Percentiles rank a stretch among this genome's conserved stretches.
These are phyloP conservation scores for Cyathus striatus DNA, from an alignment of 768 basidiomycete species.

Conservation along the genomic window DNA sequence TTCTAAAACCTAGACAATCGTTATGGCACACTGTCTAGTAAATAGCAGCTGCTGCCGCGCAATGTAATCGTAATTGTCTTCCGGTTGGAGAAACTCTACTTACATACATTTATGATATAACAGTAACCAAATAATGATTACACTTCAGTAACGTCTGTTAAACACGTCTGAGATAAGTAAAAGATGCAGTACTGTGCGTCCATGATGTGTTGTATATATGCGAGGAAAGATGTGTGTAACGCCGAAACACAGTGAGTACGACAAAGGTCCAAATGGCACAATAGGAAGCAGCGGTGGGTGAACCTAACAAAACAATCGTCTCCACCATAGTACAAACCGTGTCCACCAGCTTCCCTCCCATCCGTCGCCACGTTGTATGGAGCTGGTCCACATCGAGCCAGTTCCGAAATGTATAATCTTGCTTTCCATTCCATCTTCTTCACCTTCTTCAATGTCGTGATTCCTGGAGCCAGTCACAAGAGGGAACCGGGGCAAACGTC, in stretches of 20 bases:
- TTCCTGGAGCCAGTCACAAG: slow-evolving; percentile 27
- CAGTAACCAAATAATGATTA: no score
- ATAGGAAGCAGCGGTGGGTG: not conserved
- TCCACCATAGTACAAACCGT: slow-evolving; percentile 75
- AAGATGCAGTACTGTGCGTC: no score
- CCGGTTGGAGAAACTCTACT: no score
- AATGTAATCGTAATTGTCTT: no score
- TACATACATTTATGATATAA: no score
- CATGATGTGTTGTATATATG: not conserved
- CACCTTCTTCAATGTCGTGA: slow-evolving; percentile 68
- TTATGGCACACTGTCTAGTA: no score
- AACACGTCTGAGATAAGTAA: no score
- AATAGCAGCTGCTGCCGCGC: no score
- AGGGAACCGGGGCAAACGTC: slow-evolving; percentile 71
- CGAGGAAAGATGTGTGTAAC: not conserved
- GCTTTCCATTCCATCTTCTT: slow-evolving; percentile 46
- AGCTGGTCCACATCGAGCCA: slow-evolving; percentile 78
- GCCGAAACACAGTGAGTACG: no score
- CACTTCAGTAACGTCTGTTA: no score
- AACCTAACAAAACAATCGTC: slow-evolving; percentile 65
- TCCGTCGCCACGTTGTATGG: slow-evolving; percentile 50
- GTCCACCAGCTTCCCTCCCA: slow-evolving; percentile 82
- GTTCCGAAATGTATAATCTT: slow-evolving; percentile 71
- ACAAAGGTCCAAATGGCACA: not conserved
- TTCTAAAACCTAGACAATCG: no score